Percentiles rank a stretch among this genome's conserved stretches.
Evolutionary conservation across 78 protist genomes (phyloP).

Genomic region (Dictyostelium intermedium): DNA sequence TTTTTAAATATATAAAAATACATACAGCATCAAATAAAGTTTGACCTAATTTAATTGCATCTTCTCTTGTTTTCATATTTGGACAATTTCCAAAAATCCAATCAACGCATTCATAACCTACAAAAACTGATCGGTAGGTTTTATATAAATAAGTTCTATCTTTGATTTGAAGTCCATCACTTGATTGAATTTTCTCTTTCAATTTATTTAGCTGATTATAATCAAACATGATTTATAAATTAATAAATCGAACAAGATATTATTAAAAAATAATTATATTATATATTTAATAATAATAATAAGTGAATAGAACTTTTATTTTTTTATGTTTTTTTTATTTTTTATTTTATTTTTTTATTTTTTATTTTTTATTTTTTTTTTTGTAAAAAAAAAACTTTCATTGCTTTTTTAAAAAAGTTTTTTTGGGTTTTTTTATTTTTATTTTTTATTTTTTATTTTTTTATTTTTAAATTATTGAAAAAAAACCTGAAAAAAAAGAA

Average conservation of each 20-base stretch:
- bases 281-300: too few species aligned
- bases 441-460: too few species aligned
- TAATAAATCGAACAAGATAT: neutral
- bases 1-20: neutral
- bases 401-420: too few species aligned
- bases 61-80: conserved; percentile 36
- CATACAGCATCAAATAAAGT: conserved; percentile 48
- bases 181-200: conserved; percentile 43
- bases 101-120: conserved; percentile 70
- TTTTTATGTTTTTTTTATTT: too few species aligned
- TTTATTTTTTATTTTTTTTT: too few species aligned
- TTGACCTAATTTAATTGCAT: conserved; percentile 57
- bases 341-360: too few species aligned
- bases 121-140: conserved; percentile 28
- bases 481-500: too few species aligned
- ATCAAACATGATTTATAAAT: neutral
- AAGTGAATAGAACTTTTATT: too few species aligned
- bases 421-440: too few species aligned
- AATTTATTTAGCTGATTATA: conserved; percentile 11
- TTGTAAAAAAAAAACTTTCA: too few species aligned
- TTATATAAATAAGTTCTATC: conserved; percentile 56
- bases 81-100: conserved; percentile 41
- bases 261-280: neutral
- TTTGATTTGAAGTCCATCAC: conserved; percentile 26
- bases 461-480: too few species aligned